Percentiles rank a stretch among this genome's conserved stretches.
These are phyloP conservation scores for Oryza officinalis DNA, from an alignment of 176 grass and related monocot species.

Conservation along the genomic window DNA sequence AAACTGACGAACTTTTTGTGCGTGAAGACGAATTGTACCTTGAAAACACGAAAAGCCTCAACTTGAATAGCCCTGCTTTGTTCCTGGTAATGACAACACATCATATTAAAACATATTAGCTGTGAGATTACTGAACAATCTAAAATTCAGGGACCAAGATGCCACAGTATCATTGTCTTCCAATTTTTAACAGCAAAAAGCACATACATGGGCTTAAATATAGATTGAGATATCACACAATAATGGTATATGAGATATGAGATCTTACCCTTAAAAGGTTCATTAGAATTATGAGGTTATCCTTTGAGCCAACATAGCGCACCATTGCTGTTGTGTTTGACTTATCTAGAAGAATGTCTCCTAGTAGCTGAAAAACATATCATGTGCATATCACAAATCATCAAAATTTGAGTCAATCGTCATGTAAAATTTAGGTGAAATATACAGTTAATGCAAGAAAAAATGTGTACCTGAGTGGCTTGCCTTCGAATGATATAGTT, in stretches of 20 bases:
- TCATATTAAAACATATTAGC: neutral
- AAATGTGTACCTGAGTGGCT: constrained; percentile 33
- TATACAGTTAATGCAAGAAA: neutral
- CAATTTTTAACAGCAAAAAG: neutral
- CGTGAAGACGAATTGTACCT: constrained; percentile 22
- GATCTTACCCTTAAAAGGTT: constrained; percentile 62
- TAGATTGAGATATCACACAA: no score
- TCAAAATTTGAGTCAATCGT: neutral
- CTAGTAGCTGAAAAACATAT: constrained; percentile 51
- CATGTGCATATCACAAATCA: neutral
- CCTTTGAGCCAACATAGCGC: constrained; percentile 56
- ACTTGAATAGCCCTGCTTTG: constrained; percentile 61
- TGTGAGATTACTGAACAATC: neutral
- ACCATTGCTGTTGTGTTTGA: constrained; percentile 55
- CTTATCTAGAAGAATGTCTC: constrained; percentile 64
- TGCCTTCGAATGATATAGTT: constrained; percentile 63
- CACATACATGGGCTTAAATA: neutral
- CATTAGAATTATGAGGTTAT: constrained; percentile 67
- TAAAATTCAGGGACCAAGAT: neutral
- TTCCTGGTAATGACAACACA: constrained; percentile 38
- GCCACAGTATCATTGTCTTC: neutral
- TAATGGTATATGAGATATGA: neutral
- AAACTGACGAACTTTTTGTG: neutral
- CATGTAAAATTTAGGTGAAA: neutral
- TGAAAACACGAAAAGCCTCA: constrained; percentile 69